phyloP scores from a whole-genome alignment of 257 asterid species.

The Solanum pimpinellifolium region DNA sequence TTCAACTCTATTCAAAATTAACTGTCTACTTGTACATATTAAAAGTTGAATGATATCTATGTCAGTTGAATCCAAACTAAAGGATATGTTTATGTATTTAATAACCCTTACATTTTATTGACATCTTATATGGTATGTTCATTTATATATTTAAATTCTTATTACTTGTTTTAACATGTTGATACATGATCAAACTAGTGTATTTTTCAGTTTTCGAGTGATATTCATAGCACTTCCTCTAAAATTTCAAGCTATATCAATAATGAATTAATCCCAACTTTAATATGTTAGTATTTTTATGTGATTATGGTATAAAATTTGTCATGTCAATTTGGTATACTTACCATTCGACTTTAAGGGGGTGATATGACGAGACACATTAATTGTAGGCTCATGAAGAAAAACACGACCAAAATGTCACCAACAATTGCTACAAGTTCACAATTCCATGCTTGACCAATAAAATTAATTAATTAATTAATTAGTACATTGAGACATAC shows the following conservation, averaged over 20 bases:
- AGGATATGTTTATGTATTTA: too few relatives aligned
- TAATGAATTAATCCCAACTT: neutral
- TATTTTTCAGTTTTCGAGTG: neutral
- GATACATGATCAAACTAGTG: neutral
- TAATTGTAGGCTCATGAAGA: neutral
- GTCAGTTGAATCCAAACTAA: neutral
- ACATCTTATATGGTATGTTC: neutral
- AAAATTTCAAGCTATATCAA: neutral
- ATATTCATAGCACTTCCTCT: neutral
- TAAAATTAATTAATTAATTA: neutral
- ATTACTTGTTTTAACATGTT: neutral
- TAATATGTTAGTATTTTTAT: neutral
- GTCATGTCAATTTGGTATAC: slow-evolving; percentile 1
- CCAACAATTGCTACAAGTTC: neutral
- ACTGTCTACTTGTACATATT: neutral
- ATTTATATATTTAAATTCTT: too few relatives aligned
- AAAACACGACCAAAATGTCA: neutral
- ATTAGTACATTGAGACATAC: neutral
- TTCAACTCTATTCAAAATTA: too few relatives aligned
- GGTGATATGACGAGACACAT: neutral
- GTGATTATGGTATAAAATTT: neutral
- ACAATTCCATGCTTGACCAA: neutral
- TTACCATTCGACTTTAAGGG: neutral
- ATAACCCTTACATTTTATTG: neutral
- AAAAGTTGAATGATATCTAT: too few relatives aligned